Evolutionary conservation across 139 green algal genomes (phyloP).

Genomic region (Dunaliella sp.): DNA sequence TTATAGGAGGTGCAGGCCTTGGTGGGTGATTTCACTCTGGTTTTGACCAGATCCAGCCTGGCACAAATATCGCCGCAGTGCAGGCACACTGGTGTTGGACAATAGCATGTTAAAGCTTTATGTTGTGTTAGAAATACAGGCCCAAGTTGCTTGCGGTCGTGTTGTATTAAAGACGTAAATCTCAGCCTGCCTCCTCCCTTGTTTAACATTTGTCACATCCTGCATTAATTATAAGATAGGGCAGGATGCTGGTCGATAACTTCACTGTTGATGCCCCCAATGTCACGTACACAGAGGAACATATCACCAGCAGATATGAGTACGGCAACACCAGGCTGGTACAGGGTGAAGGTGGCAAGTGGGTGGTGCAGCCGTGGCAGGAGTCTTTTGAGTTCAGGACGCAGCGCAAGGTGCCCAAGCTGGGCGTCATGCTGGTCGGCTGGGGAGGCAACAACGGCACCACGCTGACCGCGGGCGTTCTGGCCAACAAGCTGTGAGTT

Average conservation of each 20-base stretch:
- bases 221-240: not conserved
- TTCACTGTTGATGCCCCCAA: conserved; percentile 86
- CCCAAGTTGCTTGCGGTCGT: too few relatives aligned
- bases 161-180: too few relatives aligned
- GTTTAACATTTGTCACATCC: too few relatives aligned
- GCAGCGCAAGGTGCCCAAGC: conserved; percentile 85
- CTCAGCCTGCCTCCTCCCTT: too few relatives aligned
- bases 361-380: conserved; percentile 70
- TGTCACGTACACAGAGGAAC: conserved; percentile 79
- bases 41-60: too few relatives aligned
- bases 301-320: conserved; percentile 81
- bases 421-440: conserved; percentile 98
- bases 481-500: conserved; percentile 96
- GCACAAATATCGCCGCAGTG: too few relatives aligned
- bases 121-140: too few relatives aligned
- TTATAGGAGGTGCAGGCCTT: too few relatives aligned
- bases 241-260: conserved; percentile 78
- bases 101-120: too few relatives aligned
- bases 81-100: too few relatives aligned
- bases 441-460: conserved; percentile 98
- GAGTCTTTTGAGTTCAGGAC: conserved; percentile 85
- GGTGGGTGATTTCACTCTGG: too few relatives aligned
- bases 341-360: conserved; percentile 59
- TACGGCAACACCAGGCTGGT: conserved; percentile 82
- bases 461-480: conserved; percentile 91